phyloP scores from a whole-genome alignment of 2,329 filamentous ascomycete species.

The Spiromastix sp. region DNA sequence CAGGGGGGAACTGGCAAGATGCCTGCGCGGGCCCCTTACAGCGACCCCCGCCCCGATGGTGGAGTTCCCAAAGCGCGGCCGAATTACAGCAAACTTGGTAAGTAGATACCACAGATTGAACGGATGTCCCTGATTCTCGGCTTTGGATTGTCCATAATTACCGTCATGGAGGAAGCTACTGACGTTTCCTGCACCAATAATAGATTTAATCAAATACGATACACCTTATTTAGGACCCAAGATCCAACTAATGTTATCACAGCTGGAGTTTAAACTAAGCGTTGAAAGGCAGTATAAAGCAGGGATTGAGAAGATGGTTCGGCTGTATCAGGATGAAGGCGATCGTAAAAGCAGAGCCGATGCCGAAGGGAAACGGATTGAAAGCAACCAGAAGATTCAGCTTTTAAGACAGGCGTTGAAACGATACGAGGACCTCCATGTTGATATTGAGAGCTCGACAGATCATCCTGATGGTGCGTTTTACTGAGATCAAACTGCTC shows the following conservation, averaged over 20 bases:
- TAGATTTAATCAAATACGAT: constrained; percentile 97
- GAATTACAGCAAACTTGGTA: constrained; percentile 95
- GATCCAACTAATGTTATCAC: constrained; percentile 97
- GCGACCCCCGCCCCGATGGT: constrained; percentile 58
- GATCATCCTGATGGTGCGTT: constrained; percentile 70
- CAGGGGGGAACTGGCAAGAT: constrained; percentile 60
- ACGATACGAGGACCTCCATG: constrained; percentile 92
- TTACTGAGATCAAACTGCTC: background rate
- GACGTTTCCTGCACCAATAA: background rate
- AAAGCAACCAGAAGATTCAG: constrained; percentile 97
- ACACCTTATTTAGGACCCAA: constrained; percentile 89
- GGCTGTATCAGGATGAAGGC: constrained; percentile 92
- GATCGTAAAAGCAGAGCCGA: constrained; percentile 93
- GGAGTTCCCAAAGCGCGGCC: constrained; percentile 63
- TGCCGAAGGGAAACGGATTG: constrained; percentile 76
- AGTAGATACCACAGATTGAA: constrained; percentile 19
- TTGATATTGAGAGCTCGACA: constrained; percentile 69
- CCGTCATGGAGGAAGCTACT: background rate
- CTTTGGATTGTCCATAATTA: too few relatives aligned
- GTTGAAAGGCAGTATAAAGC: constrained; percentile 99
- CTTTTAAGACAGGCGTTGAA: constrained; percentile 91
- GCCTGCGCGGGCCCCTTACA: constrained; percentile 71
- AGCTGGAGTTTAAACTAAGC: constrained; percentile 96
- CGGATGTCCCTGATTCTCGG: background rate
- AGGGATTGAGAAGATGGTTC: constrained; percentile 98